Base-by-base conservation (phyloP, 2,329 filamentous ascomycete species). In the Mollisia scopiformis region DNA sequence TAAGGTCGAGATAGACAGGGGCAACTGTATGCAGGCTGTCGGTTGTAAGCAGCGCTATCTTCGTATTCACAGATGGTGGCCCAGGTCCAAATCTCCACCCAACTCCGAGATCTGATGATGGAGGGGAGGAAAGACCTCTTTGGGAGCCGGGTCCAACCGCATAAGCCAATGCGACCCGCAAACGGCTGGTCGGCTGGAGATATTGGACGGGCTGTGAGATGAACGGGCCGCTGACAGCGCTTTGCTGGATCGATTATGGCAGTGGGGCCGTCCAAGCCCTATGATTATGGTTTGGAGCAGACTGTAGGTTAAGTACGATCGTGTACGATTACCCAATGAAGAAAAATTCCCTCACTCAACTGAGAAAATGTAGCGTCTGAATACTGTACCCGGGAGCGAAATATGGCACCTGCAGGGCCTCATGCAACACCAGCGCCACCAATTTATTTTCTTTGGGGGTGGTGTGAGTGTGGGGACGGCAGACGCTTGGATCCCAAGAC, bases 11-110 rank as follows among this genome's bases (percentile, higher is more conserved):
- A 43, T 52, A 11, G 35, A 58, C 49, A 58, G 39, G 50, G 57
- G 35, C 47, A 23, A 35, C n/a, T n/a, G n/a, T 6, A 28, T 47
- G 39, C 57, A 33, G 50, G 37, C 41, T 30, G n/a, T 52, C 56
- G 49, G 11, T 37, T 39, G 35, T 49, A 54, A 58, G 37, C 57
- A 58, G 39, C 49, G 39, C 37, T 52, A 53, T 43, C 25, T 53
- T 35, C 56, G 56, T 58, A 46, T 58, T 30, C 37, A 54, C 19
- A 23, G 43, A 47, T 28, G 43, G 43, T 16, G 23, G n/a, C 6
- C 23, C 25, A 47, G 43, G 23, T 27, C 43, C 23, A 47, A 47
- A 47, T 47, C 43, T 10, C 16, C 21, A 2, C 21, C n/a, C 21
- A 6, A 16, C 11, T 47, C 43, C 43, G 43, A 25, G 43, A 27